phyloP scores from a whole-genome alignment of 176 grass and related monocot genomes.

The Cenchrus purpureus region DNA sequence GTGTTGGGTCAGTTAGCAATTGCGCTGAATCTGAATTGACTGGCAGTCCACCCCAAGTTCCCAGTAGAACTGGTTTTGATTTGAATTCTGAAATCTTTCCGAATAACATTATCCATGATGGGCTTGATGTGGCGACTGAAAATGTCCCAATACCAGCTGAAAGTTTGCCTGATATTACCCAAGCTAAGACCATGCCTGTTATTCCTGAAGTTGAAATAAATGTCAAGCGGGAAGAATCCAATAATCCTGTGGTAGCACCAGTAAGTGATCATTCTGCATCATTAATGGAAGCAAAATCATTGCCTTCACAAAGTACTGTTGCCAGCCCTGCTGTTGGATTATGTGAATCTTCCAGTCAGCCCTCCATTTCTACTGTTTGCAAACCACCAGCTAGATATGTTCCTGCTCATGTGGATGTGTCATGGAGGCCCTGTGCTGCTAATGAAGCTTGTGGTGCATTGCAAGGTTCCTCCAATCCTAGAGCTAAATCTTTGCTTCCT shows the following conservation, averaged over 20 bases:
- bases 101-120: slow-evolving; percentile 17
- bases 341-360: slow-evolving; percentile 25
- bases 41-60: background rate
- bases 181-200: background rate
- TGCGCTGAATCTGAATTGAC: slow-evolving; percentile 32
- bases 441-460: slow-evolving; percentile 18
- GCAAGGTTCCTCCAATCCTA: slow-evolving; percentile 26
- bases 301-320: slow-evolving; percentile 18
- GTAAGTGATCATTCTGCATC: slow-evolving; percentile 12
- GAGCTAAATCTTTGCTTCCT: slow-evolving; percentile 27
- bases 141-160: slow-evolving; percentile 17
- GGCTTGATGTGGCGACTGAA: slow-evolving; percentile 9
- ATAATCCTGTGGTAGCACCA: slow-evolving; percentile 7
- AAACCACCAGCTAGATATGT: slow-evolving; percentile 21
- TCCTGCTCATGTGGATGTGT: slow-evolving; percentile 20
- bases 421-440: slow-evolving; percentile 15
- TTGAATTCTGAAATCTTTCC: slow-evolving; percentile 44
- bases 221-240: slow-evolving; percentile 44
- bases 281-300: slow-evolving; percentile 5
- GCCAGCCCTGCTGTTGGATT: slow-evolving; percentile 31
- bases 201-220: slow-evolving; percentile 34
- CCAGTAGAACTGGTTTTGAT: slow-evolving; percentile 36
- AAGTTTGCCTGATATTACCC: slow-evolving; percentile 8
- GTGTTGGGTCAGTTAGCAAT: slow-evolving; percentile 24
- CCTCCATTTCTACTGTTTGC: slow-evolving; percentile 14